These are phyloP conservation scores for Iodosphaeria phyllophila DNA, from an alignment of 2,329 filamentous ascomycete genomes.

Conservation along the genomic window DNA sequence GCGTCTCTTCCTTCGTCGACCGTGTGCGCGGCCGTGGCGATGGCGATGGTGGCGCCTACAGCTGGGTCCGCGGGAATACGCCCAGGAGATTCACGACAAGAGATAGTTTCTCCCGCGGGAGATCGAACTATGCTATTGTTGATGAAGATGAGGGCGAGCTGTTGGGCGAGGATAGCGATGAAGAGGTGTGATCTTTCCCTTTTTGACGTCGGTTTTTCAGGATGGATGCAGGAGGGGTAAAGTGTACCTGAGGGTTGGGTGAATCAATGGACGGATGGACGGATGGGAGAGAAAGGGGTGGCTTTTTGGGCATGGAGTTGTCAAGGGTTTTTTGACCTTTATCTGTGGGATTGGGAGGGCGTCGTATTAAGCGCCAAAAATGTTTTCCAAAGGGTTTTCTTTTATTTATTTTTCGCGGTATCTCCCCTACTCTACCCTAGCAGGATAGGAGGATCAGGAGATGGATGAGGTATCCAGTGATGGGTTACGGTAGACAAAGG, in stretches of 20 bases:
- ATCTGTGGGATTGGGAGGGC: no score
- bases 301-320: neutral
- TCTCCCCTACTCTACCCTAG: no score
- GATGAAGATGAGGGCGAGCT: constrained; percentile 91
- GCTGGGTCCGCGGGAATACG: constrained; percentile 28
- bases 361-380: no score
- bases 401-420: no score
- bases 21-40: constrained; percentile 27
- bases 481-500: no score
- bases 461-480: no score
- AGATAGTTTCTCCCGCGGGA: constrained; percentile 70
- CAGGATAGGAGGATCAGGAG: no score
- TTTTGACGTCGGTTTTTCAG: neutral
- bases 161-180: constrained; percentile 81
- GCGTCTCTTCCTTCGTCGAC: constrained; percentile 29
- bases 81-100: constrained; percentile 68
- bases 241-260: constrained; percentile 1
- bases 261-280: neutral
- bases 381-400: no score
- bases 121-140: constrained; percentile 74
- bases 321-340: neutral
- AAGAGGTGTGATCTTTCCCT: constrained; percentile 66
- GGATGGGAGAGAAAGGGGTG: no score
- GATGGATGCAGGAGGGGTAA: neutral
- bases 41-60: constrained; percentile 25